Evolutionary conservation across 2,329 filamentous ascomycete genomes (phyloP).

Genomic region (Ceratocystis destructans): DNA sequence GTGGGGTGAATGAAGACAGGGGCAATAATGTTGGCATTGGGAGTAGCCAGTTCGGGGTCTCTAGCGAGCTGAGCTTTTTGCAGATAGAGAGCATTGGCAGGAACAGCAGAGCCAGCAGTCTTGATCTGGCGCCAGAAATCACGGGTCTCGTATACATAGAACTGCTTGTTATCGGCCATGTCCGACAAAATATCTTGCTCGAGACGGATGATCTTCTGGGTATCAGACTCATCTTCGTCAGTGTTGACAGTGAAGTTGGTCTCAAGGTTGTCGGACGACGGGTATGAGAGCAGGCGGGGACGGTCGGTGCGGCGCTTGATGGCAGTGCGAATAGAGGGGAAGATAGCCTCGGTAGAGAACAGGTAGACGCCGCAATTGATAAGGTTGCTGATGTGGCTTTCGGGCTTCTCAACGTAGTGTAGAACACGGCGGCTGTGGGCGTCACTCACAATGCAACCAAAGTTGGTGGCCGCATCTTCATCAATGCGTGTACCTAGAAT

Average conservation of each 20-base stretch:
- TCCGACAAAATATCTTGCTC: conserved; percentile 96
- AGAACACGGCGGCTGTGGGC: conserved; percentile 86
- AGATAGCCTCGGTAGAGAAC: conserved; percentile 89
- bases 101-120: conserved; percentile 91
- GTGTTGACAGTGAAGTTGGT: conserved; percentile 42
- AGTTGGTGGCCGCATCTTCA: conserved; percentile 87
- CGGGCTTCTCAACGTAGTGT: conserved; percentile 98
- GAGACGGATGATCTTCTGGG: conserved; percentile 78
- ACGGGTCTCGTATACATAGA: conserved; percentile 96
- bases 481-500: conserved; percentile 86
- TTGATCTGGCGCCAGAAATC: conserved; percentile 99
- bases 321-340: conserved; percentile 83
- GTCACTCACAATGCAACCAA: conserved; percentile 95
- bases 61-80: conserved; percentile 71
- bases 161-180: conserved; percentile 91
- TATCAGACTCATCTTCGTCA: conserved; percentile 61
- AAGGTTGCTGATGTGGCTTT: conserved; percentile 91
- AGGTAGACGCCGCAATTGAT: conserved; percentile 99
- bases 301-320: conserved; percentile 93
- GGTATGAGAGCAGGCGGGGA: conserved; percentile 85
- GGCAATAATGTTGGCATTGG: conserved; percentile 75
- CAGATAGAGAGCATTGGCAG: conserved; percentile 90
- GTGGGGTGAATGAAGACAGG: conserved; percentile 93
- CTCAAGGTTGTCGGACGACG: conserved; percentile 86
- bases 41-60: conserved; percentile 55